Evolutionary conservation across 805 yeast genomes (phyloP), one percentile per base, ranked within the genome.

Genomic region (Teunomyces kruisii): DNA sequence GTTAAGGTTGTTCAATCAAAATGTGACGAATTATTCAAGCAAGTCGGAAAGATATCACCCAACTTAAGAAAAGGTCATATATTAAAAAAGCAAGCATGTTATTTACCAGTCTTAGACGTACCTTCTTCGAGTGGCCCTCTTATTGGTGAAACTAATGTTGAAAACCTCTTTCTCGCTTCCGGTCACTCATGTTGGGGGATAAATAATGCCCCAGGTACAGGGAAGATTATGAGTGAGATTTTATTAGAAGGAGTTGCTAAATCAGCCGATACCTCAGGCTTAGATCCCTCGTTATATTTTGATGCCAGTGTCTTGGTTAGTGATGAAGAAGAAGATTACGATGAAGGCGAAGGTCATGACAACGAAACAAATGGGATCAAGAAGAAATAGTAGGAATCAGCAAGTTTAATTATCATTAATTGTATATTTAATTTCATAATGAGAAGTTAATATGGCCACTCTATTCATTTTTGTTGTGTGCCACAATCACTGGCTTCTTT

Each of bases 101-200:
- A 90, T 64, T 74, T 92, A 57, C 99, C 99, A 0, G 96, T 92
- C 4, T 76, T 92, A 42, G 96, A 92, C 61, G 92, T 90, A 7
- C 96, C 97, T 1, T 86, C 95, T 4, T 80, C 88, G 32, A 81
- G 92, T 1, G 99, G 99, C 5, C 99, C 99, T 0, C 72, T 94
- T 43, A 84, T 92, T 54, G 99, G 99, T 38, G 92, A 88, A 56
- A 92, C 98, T 0, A 90, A 90, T 57, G 95, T 91, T 6, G 80
- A 78, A 16, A 83, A 84, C 48, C 70, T 92, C 49, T 86, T 72
- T 55, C 64, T 92, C 45, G 96, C 97, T 2, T 80, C 92, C 12
- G 99, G 98, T 0, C 99, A 92, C 65, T 86, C 96, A 12, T 94
- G 98, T 68, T 92, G 99, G 99, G 99, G 99, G 16, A 94, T 92